Conservation (phyloP, 2,329 filamentous ascomycete genomes). For the Leptographium procerum region DNA sequence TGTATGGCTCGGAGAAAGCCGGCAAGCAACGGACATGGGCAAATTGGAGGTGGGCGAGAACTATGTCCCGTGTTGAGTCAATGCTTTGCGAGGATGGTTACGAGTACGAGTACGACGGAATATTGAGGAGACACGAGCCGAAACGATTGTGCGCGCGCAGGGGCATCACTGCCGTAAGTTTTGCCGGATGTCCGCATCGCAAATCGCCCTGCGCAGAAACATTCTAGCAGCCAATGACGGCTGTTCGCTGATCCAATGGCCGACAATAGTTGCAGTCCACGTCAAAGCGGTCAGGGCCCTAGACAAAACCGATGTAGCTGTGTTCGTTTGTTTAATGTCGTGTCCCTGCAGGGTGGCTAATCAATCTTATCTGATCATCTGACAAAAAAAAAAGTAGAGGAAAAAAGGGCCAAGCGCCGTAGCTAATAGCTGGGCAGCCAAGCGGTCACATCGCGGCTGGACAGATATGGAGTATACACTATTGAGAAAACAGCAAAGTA, state of each 20-base stretch:
- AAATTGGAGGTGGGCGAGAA: background rate
- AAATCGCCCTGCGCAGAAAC: background rate
- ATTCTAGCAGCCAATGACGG: background rate
- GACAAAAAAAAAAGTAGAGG: background rate
- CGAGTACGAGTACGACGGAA: background rate
- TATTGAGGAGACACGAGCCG: background rate
- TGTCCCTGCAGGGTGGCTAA: background rate
- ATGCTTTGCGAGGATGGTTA: background rate
- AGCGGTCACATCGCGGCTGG: background rate
- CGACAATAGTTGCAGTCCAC: background rate
- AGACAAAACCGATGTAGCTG: background rate
- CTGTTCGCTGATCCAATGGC: background rate
- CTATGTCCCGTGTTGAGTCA: too few relatives aligned
- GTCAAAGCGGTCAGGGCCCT: too few relatives aligned
- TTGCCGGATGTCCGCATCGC: background rate
- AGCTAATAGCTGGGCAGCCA: background rate
- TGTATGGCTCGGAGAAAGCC: background rate
- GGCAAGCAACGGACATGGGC: background rate
- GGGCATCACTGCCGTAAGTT: background rate
- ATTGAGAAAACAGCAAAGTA: background rate
- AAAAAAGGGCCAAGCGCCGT: background rate
- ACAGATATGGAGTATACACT: background rate
- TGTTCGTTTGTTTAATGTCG: too few relatives aligned
- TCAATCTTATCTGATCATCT: slow-evolving; percentile 7
- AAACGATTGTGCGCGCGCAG: background rate